Evolutionary conservation across 805 yeast species (phyloP).

Genomic region (Candida easanensis): DNA sequence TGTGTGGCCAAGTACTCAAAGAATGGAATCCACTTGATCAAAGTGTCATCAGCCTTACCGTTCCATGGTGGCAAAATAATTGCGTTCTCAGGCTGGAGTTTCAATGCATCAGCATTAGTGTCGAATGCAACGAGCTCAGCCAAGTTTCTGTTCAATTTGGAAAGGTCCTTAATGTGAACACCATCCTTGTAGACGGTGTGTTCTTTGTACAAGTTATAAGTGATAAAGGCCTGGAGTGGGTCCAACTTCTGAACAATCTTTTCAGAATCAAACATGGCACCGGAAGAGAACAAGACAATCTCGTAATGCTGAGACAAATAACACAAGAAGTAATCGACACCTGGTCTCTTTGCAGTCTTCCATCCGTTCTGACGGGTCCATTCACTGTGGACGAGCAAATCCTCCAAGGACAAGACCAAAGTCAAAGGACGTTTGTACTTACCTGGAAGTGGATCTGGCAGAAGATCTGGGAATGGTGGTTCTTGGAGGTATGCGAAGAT

Average conservation of each 20-base stretch:
- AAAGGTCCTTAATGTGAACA: slow-evolving; percentile 82
- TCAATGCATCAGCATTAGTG: slow-evolving; percentile 64
- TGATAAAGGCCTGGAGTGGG: slow-evolving; percentile 86
- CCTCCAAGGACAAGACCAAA: slow-evolving; percentile 85
- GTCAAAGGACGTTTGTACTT: slow-evolving; percentile 93
- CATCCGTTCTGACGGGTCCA: slow-evolving; percentile 94
- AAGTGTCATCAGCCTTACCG: slow-evolving; percentile 78
- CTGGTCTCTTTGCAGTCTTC: slow-evolving; percentile 99
- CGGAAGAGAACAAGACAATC: slow-evolving; percentile 85
- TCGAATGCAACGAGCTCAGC: slow-evolving; percentile 79
- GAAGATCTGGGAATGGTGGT: slow-evolving; percentile 88
- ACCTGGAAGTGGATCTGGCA: slow-evolving; percentile 89
- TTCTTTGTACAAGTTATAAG: slow-evolving; percentile 86
- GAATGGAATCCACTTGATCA: slow-evolving; percentile 83
- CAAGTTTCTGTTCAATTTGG: slow-evolving; percentile 87
- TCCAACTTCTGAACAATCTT: slow-evolving; percentile 84
- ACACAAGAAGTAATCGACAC: slow-evolving; percentile 93
- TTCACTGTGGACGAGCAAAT: slow-evolving; percentile 82
- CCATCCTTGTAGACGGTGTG: slow-evolving; percentile 87
- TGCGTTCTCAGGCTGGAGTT: slow-evolving; percentile 93
- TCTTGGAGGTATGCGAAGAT: slow-evolving; percentile 83
- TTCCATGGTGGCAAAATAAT: slow-evolving; percentile 81
- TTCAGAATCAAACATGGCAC: slow-evolving; percentile 82
- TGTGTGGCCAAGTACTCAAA: slow-evolving; percentile 93
- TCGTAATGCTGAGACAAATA: slow-evolving; percentile 95